A percentile compares a stretch with the other conserved stretches of the same genome.
These are phyloP conservation scores for Cucurbita pepo DNA, from an alignment of 306 rosid genomes.

Conservation along the genomic window DNA sequence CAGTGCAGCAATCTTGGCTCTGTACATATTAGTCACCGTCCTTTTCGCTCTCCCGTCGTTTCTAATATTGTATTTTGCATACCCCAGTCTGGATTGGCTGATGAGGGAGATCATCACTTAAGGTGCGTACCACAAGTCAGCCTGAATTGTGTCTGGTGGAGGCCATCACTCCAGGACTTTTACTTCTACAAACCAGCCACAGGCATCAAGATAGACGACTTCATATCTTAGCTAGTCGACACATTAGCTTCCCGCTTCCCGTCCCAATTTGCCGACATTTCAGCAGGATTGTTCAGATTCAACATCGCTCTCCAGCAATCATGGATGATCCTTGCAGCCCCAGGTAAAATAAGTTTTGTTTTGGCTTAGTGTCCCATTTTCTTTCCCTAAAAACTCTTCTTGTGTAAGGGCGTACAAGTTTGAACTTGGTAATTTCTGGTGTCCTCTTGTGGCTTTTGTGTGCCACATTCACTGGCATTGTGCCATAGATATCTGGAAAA, in stretches of 20 bases:
- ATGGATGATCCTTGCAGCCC: background rate
- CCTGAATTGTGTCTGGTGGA: background rate
- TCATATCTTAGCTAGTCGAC: background rate
- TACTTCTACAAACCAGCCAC: background rate
- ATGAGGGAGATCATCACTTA: slow-evolving; percentile 72
- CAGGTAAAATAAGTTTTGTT: background rate
- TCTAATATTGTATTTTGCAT: slow-evolving; percentile 80
- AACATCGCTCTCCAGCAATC: background rate
- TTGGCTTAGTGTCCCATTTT: background rate
- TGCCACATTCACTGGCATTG: background rate
- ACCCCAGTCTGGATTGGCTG: slow-evolving; percentile 97
- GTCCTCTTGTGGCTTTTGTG: background rate
- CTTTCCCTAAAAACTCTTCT: background rate
- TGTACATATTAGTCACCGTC: slow-evolving; percentile 63
- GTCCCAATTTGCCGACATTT: background rate
- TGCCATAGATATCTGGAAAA: background rate
- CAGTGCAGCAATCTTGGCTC: slow-evolving; percentile 75
- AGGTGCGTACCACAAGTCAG: background rate
- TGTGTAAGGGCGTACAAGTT: background rate
- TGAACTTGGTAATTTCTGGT: background rate
- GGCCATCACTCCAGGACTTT: background rate
- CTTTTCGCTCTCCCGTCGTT: slow-evolving; percentile 87
- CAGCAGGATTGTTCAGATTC: background rate
- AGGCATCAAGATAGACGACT: background rate
- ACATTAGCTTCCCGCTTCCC: background rate